Evolutionary conservation across 2,329 filamentous ascomycete genomes (phyloP), one percentile per base, ranked within the genome.

Genomic region (Alternaria gansuensis): DNA sequence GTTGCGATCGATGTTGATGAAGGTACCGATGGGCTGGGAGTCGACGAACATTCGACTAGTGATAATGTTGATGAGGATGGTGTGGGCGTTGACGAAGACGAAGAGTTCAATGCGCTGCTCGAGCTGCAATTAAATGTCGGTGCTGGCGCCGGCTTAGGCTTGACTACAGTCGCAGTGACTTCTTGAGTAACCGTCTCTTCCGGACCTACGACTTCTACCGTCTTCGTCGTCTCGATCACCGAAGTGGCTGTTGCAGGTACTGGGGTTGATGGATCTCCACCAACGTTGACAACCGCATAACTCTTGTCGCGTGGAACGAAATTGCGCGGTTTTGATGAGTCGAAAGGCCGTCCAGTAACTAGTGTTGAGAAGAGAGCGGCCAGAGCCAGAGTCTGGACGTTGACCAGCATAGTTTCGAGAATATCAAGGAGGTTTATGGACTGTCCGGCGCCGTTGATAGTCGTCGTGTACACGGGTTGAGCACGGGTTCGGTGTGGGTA

Each of bases 261-360:
- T 46, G 66, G 36, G 21, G 68, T 69, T 5, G 71, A 63, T 11
- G 71, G 66, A 24, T 76, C 76, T 29, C 77, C 77, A 41, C 77
- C 77, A 23, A 78, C 77, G 51, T 79, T 79, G 63, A 79, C 74
- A n/a, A 79, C 67, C 3, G 73, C 68, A 54, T 78, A 79, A 31
- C 70, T 74, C 57, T 74, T 77, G 31, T 67, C 64, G 11, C 73
- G 72, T 26, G 65, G 64, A 28, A 57, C 63, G 29, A 72, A 23
- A 14, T 68, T 39, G 28, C 54, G 60, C 28, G 59, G 56, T 37
- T 63, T 60, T 5, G 41, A 29, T 49, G 61, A 57, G 13, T 75
- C 69, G 17, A 77, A 59, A 2, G 75, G 75, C 29, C 72, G 57
- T n/a, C 59, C 70, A 51, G 54, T 59, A 26, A 53, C 58, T 14